Evolutionary conservation across 2,329 filamentous ascomycete genomes (phyloP).

Genomic region (Acephala macrosclerotiorum): DNA sequence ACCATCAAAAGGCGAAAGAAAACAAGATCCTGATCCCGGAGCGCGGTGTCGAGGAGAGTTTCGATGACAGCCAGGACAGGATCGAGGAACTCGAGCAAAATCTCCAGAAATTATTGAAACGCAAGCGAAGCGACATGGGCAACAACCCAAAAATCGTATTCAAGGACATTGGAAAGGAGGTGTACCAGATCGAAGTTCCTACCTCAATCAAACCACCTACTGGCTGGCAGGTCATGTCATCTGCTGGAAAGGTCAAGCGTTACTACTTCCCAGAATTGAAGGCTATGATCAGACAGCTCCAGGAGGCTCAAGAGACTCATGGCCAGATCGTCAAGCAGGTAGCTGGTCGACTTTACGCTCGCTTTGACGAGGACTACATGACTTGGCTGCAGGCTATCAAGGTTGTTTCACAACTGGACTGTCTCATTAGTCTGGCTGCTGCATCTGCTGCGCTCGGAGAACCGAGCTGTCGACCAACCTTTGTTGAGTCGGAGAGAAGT

Average conservation of each 20-base stretch:
- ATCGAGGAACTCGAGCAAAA: conserved; percentile 80
- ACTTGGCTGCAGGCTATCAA: conserved; percentile 90
- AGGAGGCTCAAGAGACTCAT: conserved; percentile 94
- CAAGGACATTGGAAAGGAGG: conserved; percentile 91
- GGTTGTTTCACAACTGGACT: conserved; percentile 91
- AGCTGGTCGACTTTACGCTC: conserved; percentile 79
- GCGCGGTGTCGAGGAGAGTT: conserved; percentile 88
- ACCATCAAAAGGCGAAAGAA: conserved; percentile 79
- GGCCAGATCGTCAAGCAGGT: conserved; percentile 90
- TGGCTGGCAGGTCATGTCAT: conserved; percentile 95
- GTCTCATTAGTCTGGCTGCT: conserved; percentile 90
- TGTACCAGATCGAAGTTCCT: conserved; percentile 94
- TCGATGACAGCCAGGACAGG: conserved; percentile 80
- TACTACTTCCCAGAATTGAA: conserved; percentile 92
- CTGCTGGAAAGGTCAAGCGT: conserved; percentile 86
- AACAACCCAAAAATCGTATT: conserved; percentile 72
- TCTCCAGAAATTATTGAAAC: conserved; percentile 74
- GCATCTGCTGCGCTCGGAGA: conserved; percentile 84
- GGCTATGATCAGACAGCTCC: conserved; percentile 82
- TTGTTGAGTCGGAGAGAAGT: conserved; percentile 84
- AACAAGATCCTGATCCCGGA: conserved; percentile 86
- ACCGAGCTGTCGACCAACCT: conserved; percentile 87
- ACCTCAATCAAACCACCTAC: conserved; percentile 84
- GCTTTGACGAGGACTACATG: conserved; percentile 87
- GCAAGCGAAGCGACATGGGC: conserved; percentile 76